These are phyloP conservation scores for Hippophae tibetana DNA, from an alignment of 306 rosid genomes.

Conservation along the genomic window DNA sequence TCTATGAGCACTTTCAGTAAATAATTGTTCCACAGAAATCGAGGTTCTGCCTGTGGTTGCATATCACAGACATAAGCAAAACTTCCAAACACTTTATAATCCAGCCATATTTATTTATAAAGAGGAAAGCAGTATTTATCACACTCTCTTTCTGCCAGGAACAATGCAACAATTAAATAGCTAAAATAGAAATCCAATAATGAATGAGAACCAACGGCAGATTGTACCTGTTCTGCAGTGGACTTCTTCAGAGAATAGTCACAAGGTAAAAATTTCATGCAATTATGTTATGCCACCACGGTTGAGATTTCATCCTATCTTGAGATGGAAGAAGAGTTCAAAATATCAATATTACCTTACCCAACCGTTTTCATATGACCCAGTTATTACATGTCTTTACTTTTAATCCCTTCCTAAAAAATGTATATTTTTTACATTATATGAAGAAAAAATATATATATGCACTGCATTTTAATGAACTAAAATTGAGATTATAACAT, in stretches of 20 bases:
- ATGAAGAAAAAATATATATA: no score
- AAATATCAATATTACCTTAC: no score
- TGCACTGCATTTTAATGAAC: neutral
- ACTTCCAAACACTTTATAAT: neutral
- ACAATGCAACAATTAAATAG: slow-evolving; percentile 19
- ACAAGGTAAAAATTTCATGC: slow-evolving; percentile 71
- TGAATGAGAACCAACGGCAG: slow-evolving; percentile 11
- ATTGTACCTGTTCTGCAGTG: slow-evolving; percentile 59
- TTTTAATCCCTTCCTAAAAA: no score
- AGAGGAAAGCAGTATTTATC: neutral
- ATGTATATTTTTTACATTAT: no score
- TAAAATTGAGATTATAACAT: neutral
- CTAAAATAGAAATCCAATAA: slow-evolving; percentile 17
- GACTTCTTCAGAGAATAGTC: slow-evolving; percentile 58
- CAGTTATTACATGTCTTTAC: no score
- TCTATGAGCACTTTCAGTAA: slow-evolving; percentile 88
- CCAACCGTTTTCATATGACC: no score
- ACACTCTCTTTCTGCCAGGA: slow-evolving; percentile 68
- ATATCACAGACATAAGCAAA: slow-evolving; percentile 21
- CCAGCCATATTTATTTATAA: no score
- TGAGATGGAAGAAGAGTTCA: no score
- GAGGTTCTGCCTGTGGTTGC: slow-evolving; percentile 82
- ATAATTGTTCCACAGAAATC: slow-evolving; percentile 94
- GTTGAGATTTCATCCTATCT: no score
- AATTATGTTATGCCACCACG: no score